These are phyloP conservation scores for Dianthus caryophyllus DNA, from an alignment of 148 eudicot genomes.

Conservation along the genomic window DNA sequence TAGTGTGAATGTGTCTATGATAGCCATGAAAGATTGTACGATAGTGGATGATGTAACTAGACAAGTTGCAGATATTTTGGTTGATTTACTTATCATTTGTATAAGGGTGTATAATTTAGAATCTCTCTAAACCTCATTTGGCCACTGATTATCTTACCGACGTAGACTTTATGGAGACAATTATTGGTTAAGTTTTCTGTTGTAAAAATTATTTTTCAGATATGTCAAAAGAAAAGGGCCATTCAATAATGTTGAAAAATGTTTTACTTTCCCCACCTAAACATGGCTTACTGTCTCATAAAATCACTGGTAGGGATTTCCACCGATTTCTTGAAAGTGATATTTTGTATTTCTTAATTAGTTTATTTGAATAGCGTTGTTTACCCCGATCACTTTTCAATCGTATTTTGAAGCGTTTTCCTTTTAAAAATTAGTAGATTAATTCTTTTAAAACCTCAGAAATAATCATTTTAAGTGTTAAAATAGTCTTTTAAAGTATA, in stretches of 20 bases:
- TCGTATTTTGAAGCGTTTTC: too few species aligned
- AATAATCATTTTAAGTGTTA: too few species aligned
- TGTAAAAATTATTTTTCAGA: not conserved
- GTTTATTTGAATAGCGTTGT: not conserved
- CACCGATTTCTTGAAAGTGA: conserved; percentile 26
- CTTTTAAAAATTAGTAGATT: too few species aligned
- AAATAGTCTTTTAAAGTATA: too few species aligned
- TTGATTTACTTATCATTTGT: conserved; percentile 5
- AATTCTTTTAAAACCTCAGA: too few species aligned
- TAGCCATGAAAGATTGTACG: not conserved
- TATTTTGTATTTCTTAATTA: not conserved
- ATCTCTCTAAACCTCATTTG: not conserved
- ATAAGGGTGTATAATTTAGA: not conserved
- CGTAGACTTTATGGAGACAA: not conserved
- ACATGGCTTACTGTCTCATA: conserved; percentile 16
- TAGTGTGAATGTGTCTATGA: not conserved
- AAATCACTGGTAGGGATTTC: conserved; percentile 18
- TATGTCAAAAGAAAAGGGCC: conserved; percentile 13
- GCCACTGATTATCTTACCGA: not conserved
- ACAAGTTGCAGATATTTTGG: conserved; percentile 15
- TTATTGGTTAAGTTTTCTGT: conserved; percentile 14
- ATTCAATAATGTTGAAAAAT: conserved; percentile 10
- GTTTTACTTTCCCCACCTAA: conserved; percentile 21
- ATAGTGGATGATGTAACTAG: not conserved
- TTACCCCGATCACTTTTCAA: too few species aligned